Evolutionary conservation across 1,284 basidiomycete species (phyloP).

Genomic region (Veloboletus limbatus): DNA sequence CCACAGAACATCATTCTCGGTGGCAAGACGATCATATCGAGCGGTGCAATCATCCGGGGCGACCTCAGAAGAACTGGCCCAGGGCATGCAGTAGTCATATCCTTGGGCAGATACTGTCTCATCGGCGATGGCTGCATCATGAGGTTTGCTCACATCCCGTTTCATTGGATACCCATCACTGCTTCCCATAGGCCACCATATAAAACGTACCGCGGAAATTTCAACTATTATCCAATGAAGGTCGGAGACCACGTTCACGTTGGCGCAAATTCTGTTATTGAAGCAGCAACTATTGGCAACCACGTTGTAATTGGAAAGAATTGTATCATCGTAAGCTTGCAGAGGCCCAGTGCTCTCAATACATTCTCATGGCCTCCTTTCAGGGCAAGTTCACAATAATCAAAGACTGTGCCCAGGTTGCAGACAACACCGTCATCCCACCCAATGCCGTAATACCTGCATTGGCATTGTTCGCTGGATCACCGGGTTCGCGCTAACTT

Average conservation of each 20-base stretch:
- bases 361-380: background rate
- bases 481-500: constrained; percentile 62
- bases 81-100: constrained; percentile 89
- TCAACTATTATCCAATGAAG: constrained; percentile 98
- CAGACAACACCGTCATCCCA: constrained; percentile 86
- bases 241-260: constrained; percentile 95
- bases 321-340: constrained; percentile 79
- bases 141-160: constrained; percentile 48
- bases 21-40: constrained; percentile 95
- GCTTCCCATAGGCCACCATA: constrained; percentile 64
- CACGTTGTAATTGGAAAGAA: constrained; percentile 95
- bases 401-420: constrained; percentile 90
- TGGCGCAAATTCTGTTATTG: constrained; percentile 82
- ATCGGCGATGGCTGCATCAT: constrained; percentile 89
- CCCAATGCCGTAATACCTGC: constrained; percentile 93
- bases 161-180: background rate
- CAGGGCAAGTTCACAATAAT: constrained; percentile 97
- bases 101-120: constrained; percentile 89
- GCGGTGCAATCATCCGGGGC: constrained; percentile 83
- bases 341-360: background rate
- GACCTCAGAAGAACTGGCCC: constrained; percentile 83
- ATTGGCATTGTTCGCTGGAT: constrained; percentile 82
- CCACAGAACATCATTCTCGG: constrained; percentile 97
- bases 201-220: constrained; percentile 86
- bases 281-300: constrained; percentile 93